Base-by-base conservation (phyloP, 805 yeast species). In the Lipomyces lipofer region DNA sequence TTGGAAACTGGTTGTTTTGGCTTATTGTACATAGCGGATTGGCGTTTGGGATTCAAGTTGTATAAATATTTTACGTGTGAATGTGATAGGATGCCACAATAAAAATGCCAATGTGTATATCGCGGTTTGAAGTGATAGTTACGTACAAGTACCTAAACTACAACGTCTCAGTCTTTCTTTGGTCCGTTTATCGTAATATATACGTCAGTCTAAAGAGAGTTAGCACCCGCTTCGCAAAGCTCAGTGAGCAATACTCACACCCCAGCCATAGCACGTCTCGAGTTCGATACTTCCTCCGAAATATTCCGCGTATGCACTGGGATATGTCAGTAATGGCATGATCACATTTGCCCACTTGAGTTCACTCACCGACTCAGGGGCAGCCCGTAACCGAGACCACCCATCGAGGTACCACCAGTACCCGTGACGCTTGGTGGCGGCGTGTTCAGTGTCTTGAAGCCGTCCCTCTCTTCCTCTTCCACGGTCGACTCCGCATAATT, bases 331-430 rank as follows among this genome's bases (percentile, higher is more conserved):
- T 10, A 19, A 3, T 27, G 9, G 36, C 10, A 43, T 15, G 12
- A 8, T 13, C 22, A 9, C 9, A 15, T 8, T 15, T 15, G 12
- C 17, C n/a, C 5, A 43, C 1, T 3, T 27, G n/a, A n/a, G 15
- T 8, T 27, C 12, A 43, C 47, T 15, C 29, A 43, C 48, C 35
- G 40, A 56, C 91, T 86, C 58, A 92, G 73, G 5, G 98, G 98
- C 51, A 92, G 71, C 0, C 99, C 99, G 67, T 89, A 92, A 0
- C 98, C 98, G 87, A 94, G 86, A 0, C 99, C 99, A 0, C 97
- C 96, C 32, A 92, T 79, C 21, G 78, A 77, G 43, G 76, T 75
- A 1, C 87, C 85, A 1, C 85, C 85, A 22, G 78, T 76, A 1
- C 90, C 91, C 2, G 62, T 58, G 13, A 58, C 60, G 19, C 62